phyloP scores from a whole-genome alignment of 495 filamentous ascomycete species.

The Talaromyces adpressus region DNA sequence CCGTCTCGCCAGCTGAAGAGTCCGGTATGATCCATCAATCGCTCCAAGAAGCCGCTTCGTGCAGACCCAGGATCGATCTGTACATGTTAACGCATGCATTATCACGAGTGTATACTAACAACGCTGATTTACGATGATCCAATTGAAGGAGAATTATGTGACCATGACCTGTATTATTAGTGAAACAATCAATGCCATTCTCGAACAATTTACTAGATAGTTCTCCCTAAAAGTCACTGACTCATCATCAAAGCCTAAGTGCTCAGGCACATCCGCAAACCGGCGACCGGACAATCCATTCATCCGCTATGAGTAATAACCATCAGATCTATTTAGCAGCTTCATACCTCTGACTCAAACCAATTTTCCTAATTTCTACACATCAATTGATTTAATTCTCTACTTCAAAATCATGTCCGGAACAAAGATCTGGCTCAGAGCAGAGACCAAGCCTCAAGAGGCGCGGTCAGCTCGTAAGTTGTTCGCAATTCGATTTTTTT shows the following conservation, averaged over 20 bases:
- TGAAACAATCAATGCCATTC: neutral
- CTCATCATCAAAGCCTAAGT: neutral
- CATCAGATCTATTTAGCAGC: neutral
- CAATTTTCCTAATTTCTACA: neutral
- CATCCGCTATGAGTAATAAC: slow-evolving; percentile 8
- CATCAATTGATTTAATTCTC: slow-evolving; percentile 5
- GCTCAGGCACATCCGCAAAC: slow-evolving; percentile 2
- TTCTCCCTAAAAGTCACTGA: neutral
- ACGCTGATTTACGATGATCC: neutral
- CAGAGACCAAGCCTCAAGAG: slow-evolving; percentile 44
- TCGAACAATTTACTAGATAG: neutral
- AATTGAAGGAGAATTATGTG: neutral
- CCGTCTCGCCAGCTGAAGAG: neutral
- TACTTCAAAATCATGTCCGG: slow-evolving; percentile 23
- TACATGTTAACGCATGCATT: neutral
- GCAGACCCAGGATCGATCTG: neutral
- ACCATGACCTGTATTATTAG: neutral
- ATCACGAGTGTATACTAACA: neutral
- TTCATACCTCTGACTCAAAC: neutral
- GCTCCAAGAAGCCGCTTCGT: neutral
- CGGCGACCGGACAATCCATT: neutral
- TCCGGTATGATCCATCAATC: neutral
- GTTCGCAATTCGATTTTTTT: slow-evolving; percentile 5
- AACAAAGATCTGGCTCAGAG: slow-evolving; percentile 42
- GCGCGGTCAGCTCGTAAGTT: slow-evolving; percentile 40